Base-by-base conservation (phyloP, 2,329 filamentous ascomycete genomes). In the Xylaria sp. region DNA sequence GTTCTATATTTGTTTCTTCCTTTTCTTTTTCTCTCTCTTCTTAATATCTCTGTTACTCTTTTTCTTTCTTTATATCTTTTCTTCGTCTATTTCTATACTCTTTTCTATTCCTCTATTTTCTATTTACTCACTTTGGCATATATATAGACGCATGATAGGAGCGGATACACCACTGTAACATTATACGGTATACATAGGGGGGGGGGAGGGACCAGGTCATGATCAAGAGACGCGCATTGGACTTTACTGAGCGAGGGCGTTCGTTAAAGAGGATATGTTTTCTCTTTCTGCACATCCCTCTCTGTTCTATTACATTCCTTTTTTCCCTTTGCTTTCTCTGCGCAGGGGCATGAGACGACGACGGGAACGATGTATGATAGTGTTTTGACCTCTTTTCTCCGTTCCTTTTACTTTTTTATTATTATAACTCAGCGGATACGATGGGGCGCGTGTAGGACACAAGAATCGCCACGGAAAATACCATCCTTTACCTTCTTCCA, bases 11-110 rank as follows among this genome's bases (percentile, higher is more conserved):
- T 32, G 54, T 60, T 69, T 60, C 50, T 61, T 68, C 66, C 57
- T 37, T 59, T 37, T 15, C 7, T 8, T 60, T 20, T 37, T 66
- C 28, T 28, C 62, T 54, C 3, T 70, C 46, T 70, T 69, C 68
- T 60, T 70, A 63, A 28, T 34, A 70, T 63, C 32, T 15, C 32
- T 63, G 2, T 41, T 63, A 41, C 65, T 66, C 41, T 71, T 20
- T 66, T 69, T 76, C 50, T 80, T 74, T 37, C 76, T 80, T 66
- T 76, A 10, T 57, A 68, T 23, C 69, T 58, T 69, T 48, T 60
- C 69, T 68, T 72, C 76, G 25, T 79, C 73, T 34, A 77, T 66
- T 77, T 72, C 54, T 71, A 64, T 3, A 57, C 48, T 56, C 28
- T 37, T 37, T 37, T 37, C 34, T 37, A 37, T 10, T 55, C 13